A percentile compares a stretch with the other conserved stretches of the same genome.
phyloP scores from a whole-genome alignment of 305 asterid species.

The Fraxinus velutina region DNA sequence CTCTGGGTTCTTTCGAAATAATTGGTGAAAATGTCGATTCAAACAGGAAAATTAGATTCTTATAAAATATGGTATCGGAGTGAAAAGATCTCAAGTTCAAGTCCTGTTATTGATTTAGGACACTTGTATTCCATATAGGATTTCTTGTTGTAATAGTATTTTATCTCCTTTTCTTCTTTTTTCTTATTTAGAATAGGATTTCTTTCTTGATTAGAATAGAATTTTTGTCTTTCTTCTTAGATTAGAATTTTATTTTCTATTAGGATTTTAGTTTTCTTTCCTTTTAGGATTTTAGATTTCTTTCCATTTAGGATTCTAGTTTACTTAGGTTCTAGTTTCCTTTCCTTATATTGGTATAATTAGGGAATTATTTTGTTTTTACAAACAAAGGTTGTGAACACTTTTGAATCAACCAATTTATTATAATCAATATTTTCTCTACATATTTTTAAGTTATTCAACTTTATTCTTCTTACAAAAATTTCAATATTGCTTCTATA shows the following conservation, averaged over 20 bases:
- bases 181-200: background rate
- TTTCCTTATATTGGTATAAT: background rate
- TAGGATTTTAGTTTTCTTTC: background rate
- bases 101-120: background rate
- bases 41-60: background rate
- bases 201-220: background rate
- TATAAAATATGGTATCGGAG: background rate
- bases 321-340: background rate
- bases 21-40: background rate
- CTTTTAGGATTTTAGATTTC: too few relatives aligned
- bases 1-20: background rate
- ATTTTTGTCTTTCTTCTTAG: background rate
- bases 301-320: background rate
- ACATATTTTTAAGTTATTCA: background rate
- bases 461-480: background rate
- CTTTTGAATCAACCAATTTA: background rate
- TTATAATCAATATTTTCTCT: background rate
- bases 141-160: background rate
- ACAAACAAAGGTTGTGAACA: too few relatives aligned
- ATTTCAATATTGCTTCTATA: too few relatives aligned
- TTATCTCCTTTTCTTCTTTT: background rate
- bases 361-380: background rate
- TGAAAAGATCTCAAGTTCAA: background rate
- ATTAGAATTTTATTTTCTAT: too few relatives aligned
- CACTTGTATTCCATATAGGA: background rate